These are phyloP conservation scores for Ormosia semicastrata DNA, from an alignment of 306 rosid genomes.

Conservation along the genomic window DNA sequence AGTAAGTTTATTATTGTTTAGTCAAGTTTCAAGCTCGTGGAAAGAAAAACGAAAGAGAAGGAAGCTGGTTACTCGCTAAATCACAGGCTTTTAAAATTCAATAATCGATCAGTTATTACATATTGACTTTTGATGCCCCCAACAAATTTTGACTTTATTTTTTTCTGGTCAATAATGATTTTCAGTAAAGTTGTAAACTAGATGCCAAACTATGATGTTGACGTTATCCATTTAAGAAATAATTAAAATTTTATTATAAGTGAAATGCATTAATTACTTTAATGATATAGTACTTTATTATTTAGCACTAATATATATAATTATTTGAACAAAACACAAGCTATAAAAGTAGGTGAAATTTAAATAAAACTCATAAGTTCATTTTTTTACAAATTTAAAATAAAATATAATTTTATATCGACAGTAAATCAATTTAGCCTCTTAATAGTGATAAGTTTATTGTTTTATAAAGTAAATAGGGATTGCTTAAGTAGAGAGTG, in stretches of 20 bases:
- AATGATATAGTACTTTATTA: neutral
- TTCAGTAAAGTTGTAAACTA: neutral
- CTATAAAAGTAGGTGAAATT: neutral
- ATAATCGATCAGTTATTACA: neutral
- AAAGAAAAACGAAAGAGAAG: neutral
- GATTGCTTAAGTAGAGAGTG: no score
- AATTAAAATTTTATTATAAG: neutral
- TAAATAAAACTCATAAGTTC: neutral
- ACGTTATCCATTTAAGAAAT: neutral
- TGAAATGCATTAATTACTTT: neutral
- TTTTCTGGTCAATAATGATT: neutral
- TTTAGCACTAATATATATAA: neutral
- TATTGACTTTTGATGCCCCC: slow-evolving; percentile 12
- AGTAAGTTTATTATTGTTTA: neutral
- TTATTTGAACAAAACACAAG: neutral
- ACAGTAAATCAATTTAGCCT: neutral
- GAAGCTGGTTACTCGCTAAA: neutral
- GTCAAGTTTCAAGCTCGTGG: neutral
- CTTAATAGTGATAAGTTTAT: neutral
- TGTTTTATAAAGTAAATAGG: neutral
- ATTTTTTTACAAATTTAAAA: neutral
- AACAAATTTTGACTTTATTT: neutral
- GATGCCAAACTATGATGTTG: neutral
- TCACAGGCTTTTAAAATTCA: neutral
- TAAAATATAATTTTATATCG: neutral